These are phyloP conservation scores for Daldinia bambusicola DNA, from an alignment of 495 filamentous ascomycete genomes.

Conservation along the genomic window DNA sequence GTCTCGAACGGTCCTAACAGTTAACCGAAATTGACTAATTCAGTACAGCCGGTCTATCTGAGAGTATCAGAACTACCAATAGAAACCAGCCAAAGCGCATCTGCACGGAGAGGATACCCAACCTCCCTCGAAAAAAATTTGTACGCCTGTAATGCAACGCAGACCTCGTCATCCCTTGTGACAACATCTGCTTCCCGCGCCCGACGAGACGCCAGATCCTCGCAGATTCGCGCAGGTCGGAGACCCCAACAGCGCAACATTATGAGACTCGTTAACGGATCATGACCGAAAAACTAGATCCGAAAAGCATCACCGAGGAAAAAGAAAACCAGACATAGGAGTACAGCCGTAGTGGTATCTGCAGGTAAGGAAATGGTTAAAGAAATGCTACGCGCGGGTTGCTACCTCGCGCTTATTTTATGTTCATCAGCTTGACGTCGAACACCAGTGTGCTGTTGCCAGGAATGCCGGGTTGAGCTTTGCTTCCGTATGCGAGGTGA, in stretches of 20 bases:
- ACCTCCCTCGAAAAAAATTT: slow-evolving; percentile 35
- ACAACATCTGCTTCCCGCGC: slow-evolving; percentile 53
- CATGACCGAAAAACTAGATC: slow-evolving; percentile 26
- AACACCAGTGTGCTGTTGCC: slow-evolving; percentile 90
- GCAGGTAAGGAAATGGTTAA: slow-evolving; percentile 37
- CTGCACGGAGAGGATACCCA: slow-evolving; percentile 35
- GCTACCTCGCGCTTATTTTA: slow-evolving; percentile 59
- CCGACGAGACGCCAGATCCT: slow-evolving; percentile 50
- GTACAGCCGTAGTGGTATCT: slow-evolving; percentile 48
- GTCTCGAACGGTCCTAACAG: background rate
- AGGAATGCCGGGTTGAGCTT: slow-evolving; percentile 81
- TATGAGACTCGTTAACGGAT: slow-evolving; percentile 28
- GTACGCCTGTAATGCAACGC: slow-evolving; percentile 56
- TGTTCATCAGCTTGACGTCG: slow-evolving; percentile 87
- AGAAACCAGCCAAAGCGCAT: slow-evolving; percentile 13
- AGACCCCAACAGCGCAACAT: slow-evolving; percentile 41
- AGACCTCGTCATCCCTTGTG: slow-evolving; percentile 60
- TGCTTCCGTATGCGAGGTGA: slow-evolving; percentile 85
- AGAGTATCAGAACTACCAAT: slow-evolving; percentile 26
- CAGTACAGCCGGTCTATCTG: slow-evolving; percentile 1
- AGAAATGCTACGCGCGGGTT: slow-evolving; percentile 39
- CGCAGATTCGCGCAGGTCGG: slow-evolving; percentile 55
- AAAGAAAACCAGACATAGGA: slow-evolving; percentile 38
- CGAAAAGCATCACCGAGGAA: slow-evolving; percentile 28
- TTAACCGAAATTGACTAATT: slow-evolving; percentile 3